Percentiles rank a stretch among this genome's conserved stretches.
phyloP scores from a whole-genome alignment of 1,139 yeast species.

The Citeromyces hawaiiensis region DNA sequence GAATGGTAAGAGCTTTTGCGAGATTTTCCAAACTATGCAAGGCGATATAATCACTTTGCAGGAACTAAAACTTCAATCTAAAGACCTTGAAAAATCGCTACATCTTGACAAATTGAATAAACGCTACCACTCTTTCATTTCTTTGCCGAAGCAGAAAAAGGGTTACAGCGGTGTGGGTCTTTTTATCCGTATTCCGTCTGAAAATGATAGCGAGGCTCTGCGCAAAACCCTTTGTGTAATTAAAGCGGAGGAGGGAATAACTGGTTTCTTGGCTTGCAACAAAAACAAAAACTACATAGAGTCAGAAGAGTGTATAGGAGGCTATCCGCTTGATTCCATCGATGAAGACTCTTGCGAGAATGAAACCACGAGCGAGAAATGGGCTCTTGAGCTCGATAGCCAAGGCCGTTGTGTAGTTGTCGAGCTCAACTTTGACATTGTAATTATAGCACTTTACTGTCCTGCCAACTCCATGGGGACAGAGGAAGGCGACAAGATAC shows the following conservation, averaged over 20 bases:
- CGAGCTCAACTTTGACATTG: slow-evolving; percentile 52
- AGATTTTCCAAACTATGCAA: slow-evolving; percentile 38
- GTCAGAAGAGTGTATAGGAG: slow-evolving; percentile 38
- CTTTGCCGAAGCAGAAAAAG: slow-evolving; percentile 51
- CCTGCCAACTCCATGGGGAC: slow-evolving; percentile 78
- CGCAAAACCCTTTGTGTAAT: slow-evolving; percentile 31
- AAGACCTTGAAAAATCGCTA: slow-evolving; percentile 20
- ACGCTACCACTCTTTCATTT: slow-evolving; percentile 49
- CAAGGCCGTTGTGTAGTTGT: slow-evolving; percentile 76
- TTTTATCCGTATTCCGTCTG: slow-evolving; percentile 44
- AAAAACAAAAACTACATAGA: slow-evolving; percentile 12
- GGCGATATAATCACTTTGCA: slow-evolving; percentile 77
- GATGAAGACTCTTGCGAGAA: background rate
- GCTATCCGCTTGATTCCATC: slow-evolving; percentile 32
- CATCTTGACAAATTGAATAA: slow-evolving; percentile 31
- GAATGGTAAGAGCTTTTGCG: slow-evolving; percentile 37
- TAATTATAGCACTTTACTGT: slow-evolving; percentile 71
- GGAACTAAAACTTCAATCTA: slow-evolving; percentile 57
- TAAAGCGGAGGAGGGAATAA: slow-evolving; percentile 83
- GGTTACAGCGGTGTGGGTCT: slow-evolving; percentile 93
- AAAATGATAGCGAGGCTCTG: slow-evolving; percentile 23
- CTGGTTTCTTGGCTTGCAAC: slow-evolving; percentile 41
- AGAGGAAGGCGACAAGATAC: slow-evolving; percentile 54
- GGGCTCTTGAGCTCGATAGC: slow-evolving; percentile 44
- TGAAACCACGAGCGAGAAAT: slow-evolving; percentile 18